Evolutionary conservation across 768 basidiomycete genomes (phyloP).

Genomic region (Grammothele lineata): DNA sequence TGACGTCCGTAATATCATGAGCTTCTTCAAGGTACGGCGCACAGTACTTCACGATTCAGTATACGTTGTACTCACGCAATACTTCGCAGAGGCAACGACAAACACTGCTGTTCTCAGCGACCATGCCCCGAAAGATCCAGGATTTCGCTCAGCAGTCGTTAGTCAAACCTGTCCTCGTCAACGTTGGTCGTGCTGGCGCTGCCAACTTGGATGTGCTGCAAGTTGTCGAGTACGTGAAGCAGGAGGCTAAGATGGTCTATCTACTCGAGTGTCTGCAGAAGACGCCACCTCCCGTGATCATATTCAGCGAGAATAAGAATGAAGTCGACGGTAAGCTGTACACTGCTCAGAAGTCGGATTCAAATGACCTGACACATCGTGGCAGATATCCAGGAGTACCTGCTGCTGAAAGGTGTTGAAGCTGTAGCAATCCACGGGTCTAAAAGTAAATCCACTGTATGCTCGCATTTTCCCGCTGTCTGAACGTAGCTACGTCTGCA

Average conservation of each 20-base stretch:
- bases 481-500: constrained; percentile 26
- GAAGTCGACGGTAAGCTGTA: constrained; percentile 97
- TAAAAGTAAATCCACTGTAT: too few species aligned
- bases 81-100: constrained; percentile 83
- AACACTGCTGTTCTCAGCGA: constrained; percentile 95
- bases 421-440: constrained; percentile 98
- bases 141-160: constrained; percentile 97
- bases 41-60: neutral
- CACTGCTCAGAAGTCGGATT: too few species aligned
- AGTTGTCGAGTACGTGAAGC: constrained; percentile 98
- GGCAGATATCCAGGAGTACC: constrained; percentile 97
- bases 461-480: too few species aligned
- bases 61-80: constrained; percentile 1
- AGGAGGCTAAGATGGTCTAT: constrained; percentile 99
- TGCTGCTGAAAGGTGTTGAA: constrained; percentile 94
- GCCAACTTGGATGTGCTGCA: constrained; percentile 96
- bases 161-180: constrained; percentile 92
- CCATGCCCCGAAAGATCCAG: constrained; percentile 98
- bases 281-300: constrained; percentile 95
- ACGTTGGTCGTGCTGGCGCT: constrained; percentile 96
- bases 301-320: constrained; percentile 99
- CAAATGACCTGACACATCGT: neutral
- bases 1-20: constrained; percentile 98
- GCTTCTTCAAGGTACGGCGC: constrained; percentile 83
- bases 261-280: constrained; percentile 96